Evolutionary conservation across 495 filamentous ascomycete species (phyloP).

Genomic region (Aspergillus leporis): DNA sequence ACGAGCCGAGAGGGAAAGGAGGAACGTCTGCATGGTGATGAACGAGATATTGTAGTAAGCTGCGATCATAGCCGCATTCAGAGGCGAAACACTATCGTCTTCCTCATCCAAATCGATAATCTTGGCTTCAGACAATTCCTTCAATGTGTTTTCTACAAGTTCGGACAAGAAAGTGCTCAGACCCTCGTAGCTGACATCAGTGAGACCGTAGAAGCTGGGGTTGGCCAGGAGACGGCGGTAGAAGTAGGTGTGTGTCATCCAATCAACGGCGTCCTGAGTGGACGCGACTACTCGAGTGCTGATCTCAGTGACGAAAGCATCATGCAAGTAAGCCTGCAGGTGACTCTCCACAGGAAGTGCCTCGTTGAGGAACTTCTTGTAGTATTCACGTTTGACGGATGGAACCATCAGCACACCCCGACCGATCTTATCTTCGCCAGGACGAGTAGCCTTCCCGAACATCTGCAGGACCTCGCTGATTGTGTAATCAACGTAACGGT

Average conservation of each 20-base stretch:
- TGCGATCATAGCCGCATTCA: constrained; percentile 96
- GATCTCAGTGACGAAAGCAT: constrained; percentile 95
- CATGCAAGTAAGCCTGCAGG: constrained; percentile 84
- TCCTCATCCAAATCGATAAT: constrained; percentile 97
- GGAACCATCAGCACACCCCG: constrained; percentile 94
- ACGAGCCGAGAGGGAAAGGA: constrained; percentile 85
- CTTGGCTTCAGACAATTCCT: constrained; percentile 88
- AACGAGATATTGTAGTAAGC: constrained; percentile 99
- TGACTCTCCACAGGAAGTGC: constrained; percentile 95
- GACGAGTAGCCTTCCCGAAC: constrained; percentile 89
- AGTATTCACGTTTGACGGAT: constrained; percentile 91
- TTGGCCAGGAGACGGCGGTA: constrained; percentile 97
- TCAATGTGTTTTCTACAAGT: constrained; percentile 88
- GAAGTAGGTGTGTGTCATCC: constrained; percentile 98
- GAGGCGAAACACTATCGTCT: constrained; percentile 83
- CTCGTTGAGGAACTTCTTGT: constrained; percentile 98
- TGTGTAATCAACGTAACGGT: constrained; percentile 96
- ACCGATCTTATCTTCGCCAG: constrained; percentile 74
- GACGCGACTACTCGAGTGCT: constrained; percentile 91
- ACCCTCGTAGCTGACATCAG: constrained; percentile 87
- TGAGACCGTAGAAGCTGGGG: constrained; percentile 92
- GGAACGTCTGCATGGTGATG: constrained; percentile 98
- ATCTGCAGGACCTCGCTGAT: constrained; percentile 98
- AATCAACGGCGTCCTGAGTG: constrained; percentile 97
- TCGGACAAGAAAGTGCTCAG: constrained; percentile 94